phyloP scores from a whole-genome alignment of 768 basidiomycete species.

The Amanita fuliginea region DNA sequence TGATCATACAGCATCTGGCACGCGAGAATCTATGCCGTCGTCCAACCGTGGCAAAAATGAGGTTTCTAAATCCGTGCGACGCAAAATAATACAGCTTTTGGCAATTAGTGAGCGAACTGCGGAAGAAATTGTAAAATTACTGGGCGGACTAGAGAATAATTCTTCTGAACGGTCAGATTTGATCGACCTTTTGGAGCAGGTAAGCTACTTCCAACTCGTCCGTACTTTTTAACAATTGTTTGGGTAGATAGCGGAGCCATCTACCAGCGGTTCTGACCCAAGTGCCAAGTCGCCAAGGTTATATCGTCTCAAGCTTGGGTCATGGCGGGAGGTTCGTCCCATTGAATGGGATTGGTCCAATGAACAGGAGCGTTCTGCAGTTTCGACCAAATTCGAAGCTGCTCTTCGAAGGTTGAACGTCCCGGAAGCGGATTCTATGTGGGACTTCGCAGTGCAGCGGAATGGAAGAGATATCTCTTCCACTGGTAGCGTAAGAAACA shows the following conservation, averaged over 20 bases:
- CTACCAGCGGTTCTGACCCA: constrained; percentile 20
- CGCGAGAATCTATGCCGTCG: constrained; percentile 10
- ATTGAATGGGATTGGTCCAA: constrained; percentile 45
- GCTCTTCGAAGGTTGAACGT: constrained; percentile 40
- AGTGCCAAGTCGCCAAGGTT: constrained; percentile 22
- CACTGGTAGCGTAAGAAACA: not conserved
- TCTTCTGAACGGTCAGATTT: constrained; percentile 27
- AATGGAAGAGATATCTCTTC: not conserved
- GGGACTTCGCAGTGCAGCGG: constrained; percentile 19
- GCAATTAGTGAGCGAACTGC: constrained; percentile 37
- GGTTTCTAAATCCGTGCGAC: constrained; percentile 17
- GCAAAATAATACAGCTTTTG: constrained; percentile 42
- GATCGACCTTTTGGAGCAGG: constrained; percentile 38
- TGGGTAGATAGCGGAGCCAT: constrained; percentile 41
- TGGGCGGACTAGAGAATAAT: constrained; percentile 31
- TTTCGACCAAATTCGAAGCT: constrained; percentile 42
- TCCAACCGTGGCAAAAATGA: constrained; percentile 16
- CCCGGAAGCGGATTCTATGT: constrained; percentile 49
- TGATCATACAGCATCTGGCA: not conserved
- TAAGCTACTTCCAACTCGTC: constrained; percentile 12
- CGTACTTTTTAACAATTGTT: not conserved
- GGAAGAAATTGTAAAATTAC: constrained; percentile 33
- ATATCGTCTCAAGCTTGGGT: constrained; percentile 43
- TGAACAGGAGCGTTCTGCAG: constrained; percentile 32
- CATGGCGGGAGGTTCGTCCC: constrained; percentile 65